Conservation (phyloP, 768 basidiomycete genomes). For the Leccinum boreale region DNA sequence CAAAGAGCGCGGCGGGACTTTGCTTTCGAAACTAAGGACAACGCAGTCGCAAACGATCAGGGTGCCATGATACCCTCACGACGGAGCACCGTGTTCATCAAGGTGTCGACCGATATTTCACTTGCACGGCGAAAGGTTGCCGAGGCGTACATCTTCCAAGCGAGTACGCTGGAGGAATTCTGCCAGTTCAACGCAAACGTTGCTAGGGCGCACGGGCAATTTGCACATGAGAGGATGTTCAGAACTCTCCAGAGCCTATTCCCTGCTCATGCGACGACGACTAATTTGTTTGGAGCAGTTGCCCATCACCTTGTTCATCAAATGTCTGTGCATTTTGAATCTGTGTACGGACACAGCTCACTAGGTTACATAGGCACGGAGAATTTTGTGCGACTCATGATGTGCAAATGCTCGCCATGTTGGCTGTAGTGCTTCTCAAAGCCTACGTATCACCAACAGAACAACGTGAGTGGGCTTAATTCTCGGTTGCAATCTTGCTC, state of each 20-base stretch:
- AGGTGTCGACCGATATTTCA: constrained; percentile 45
- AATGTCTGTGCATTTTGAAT: constrained; percentile 41
- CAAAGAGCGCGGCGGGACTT: constrained; percentile 37
- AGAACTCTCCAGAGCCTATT: constrained; percentile 52
- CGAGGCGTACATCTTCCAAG: constrained; percentile 55
- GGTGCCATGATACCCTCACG: constrained; percentile 33
- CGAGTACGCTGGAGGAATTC: constrained; percentile 40
- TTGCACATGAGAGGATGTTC: constrained; percentile 71
- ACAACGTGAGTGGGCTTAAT: constrained; percentile 11
- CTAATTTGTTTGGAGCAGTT: constrained; percentile 24
- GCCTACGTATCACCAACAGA: constrained; percentile 18
- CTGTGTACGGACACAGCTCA: not conserved
- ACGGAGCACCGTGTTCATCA: constrained; percentile 60
- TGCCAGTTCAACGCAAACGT: constrained; percentile 60
- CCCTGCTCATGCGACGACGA: constrained; percentile 22
- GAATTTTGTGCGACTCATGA: constrained; percentile 53
- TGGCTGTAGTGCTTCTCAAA: constrained; percentile 65
- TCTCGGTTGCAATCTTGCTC: not conserved
- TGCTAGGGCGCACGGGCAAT: constrained; percentile 57
- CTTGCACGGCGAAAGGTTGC: constrained; percentile 55
- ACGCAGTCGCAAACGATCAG: constrained; percentile 18
- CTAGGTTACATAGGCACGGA: constrained; percentile 34
- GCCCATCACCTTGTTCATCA: constrained; percentile 40
- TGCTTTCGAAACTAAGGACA: constrained; percentile 41
- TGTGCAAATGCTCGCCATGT: constrained; percentile 79